Conservation (phyloP, 345 rosid species). For the Odontarrhena argentea region DNA sequence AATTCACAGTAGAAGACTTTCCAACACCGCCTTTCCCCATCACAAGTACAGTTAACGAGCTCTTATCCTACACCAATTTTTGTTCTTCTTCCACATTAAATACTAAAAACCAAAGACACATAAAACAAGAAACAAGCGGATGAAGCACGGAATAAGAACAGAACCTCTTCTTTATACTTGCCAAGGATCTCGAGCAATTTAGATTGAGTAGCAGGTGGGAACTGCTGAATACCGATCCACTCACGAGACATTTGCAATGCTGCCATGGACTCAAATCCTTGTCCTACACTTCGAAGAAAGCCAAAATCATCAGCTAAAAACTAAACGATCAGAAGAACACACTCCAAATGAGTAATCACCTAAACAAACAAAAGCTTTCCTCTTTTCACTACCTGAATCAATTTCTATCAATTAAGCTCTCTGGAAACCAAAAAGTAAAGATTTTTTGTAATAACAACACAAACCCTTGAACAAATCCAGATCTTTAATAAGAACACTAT, state of each 20-base stretch:
- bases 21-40: conserved; percentile 96
- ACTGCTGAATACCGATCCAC: conserved; percentile 80
- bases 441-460: not conserved
- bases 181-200: conserved; percentile 72
- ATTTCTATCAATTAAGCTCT: conserved; percentile 1
- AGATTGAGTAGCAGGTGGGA: conserved; percentile 75
- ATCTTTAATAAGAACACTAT: not conserved
- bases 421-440: not conserved
- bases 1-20: conserved; percentile 84
- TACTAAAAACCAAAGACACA: conserved; percentile 1
- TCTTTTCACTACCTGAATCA: conserved; percentile 23
- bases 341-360: not conserved
- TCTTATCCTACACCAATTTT: conserved; percentile 51
- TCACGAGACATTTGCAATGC: conserved; percentile 62
- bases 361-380: conserved; percentile 11
- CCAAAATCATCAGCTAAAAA: conserved; percentile 4
- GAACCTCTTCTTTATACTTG: conserved; percentile 73
- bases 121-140: conserved; percentile 1
- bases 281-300: conserved; percentile 13
- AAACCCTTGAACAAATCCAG: conserved; percentile 23
- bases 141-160: conserved; percentile 10
- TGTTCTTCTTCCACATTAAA: conserved; percentile 9
- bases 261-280: conserved; percentile 37
- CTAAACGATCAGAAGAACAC: not conserved
- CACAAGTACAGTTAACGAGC: conserved; percentile 72